These are phyloP conservation scores for Capronia epimyces DNA, from an alignment of 2,329 filamentous ascomycete genomes.

Conservation along the genomic window DNA sequence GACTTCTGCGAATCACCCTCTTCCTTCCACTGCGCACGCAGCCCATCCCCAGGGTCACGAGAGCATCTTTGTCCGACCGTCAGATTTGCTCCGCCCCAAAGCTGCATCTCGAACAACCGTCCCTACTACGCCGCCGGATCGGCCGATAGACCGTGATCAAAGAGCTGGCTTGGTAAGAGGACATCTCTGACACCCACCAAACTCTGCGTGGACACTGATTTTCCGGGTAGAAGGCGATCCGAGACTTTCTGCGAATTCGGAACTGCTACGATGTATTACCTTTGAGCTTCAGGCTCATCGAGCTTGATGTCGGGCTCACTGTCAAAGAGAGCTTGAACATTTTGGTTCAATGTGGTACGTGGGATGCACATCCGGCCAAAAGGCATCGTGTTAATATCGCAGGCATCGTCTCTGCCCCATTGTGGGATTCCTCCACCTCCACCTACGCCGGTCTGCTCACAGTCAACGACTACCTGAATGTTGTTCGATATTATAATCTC, in stretches of 20 bases:
- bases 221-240: slow-evolving; percentile 67
- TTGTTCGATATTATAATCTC: slow-evolving; percentile 98
- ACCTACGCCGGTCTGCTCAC: slow-evolving; percentile 92
- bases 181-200: not conserved
- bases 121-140: slow-evolving; percentile 38
- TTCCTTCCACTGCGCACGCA: slow-evolving; percentile 8
- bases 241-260: slow-evolving; percentile 91
- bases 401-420: slow-evolving; percentile 95
- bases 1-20: slow-evolving; percentile 12
- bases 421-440: slow-evolving; percentile 92
- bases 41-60: slow-evolving; percentile 37
- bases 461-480: slow-evolving; percentile 95
- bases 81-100: slow-evolving; percentile 43
- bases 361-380: slow-evolving; percentile 12
- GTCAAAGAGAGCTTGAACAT: slow-evolving; percentile 98
- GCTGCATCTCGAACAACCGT: slow-evolving; percentile 39
- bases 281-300: slow-evolving; percentile 88
- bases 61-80: slow-evolving; percentile 44
- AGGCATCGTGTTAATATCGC: slow-evolving; percentile 23
- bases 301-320: slow-evolving; percentile 88
- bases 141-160: slow-evolving; percentile 47
- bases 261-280: slow-evolving; percentile 98
- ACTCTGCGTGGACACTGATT: slow-evolving; percentile 6
- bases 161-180: slow-evolving; percentile 45
- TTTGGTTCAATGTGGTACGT: slow-evolving; percentile 82